Percentiles rank a stretch among this genome's conserved stretches.
Conservation (phyloP, 108 stramenopile genomes). For the Pseudonitzschia delicatissima region DNA sequence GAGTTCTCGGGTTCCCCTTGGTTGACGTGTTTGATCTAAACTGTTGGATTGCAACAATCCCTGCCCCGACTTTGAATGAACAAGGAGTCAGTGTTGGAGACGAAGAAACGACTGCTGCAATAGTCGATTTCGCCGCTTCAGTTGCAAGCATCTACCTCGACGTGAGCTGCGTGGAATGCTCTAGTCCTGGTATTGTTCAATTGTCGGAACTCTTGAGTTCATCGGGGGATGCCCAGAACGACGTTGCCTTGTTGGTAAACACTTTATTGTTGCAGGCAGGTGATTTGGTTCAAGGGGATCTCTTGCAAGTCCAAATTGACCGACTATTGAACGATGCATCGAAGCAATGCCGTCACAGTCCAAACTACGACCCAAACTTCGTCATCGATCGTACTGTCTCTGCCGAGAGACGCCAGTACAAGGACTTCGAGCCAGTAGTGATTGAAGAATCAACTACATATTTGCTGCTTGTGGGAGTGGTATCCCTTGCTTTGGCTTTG, state of each 20-base stretch:
- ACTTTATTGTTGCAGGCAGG: slow-evolving; percentile 40
- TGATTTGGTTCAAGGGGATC: slow-evolving; percentile 44
- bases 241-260: slow-evolving; percentile 52
- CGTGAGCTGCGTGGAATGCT: slow-evolving; percentile 61
- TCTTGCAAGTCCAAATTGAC: slow-evolving; percentile 61
- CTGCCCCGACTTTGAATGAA: slow-evolving; percentile 50
- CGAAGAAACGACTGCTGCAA: slow-evolving; percentile 34
- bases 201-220: slow-evolving; percentile 37
- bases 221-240: slow-evolving; percentile 43
- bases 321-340: slow-evolving; percentile 55
- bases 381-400: background rate
- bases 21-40: slow-evolving; percentile 57
- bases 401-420: background rate
- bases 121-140: slow-evolving; percentile 42
- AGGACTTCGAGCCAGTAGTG: slow-evolving; percentile 33
- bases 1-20: slow-evolving; percentile 62
- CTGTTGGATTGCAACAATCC: slow-evolving; percentile 80
- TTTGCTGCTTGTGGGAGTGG: slow-evolving; percentile 41
- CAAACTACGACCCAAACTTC: slow-evolving; percentile 43
- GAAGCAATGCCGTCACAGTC: slow-evolving; percentile 57
- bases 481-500: slow-evolving; percentile 25
- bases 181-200: slow-evolving; percentile 55
- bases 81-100: slow-evolving; percentile 49
- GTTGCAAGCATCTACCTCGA: slow-evolving; percentile 49
- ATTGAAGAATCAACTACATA: slow-evolving; percentile 31